Conservation (phyloP, 805 yeast species). For the Barnettozyma populi region DNA sequence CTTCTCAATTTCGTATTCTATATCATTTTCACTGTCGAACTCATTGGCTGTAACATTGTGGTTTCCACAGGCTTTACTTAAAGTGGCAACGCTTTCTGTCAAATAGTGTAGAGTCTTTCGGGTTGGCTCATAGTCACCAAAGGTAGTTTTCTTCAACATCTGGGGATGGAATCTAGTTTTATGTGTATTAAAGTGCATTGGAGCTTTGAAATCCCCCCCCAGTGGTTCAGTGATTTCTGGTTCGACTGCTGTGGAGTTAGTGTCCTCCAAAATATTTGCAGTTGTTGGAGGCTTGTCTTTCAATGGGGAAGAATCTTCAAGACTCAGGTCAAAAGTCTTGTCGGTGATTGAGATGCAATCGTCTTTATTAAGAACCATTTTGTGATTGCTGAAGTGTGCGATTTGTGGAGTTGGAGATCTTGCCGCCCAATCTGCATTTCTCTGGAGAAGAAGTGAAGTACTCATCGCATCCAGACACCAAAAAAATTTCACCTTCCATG, state of each 20-base stretch:
- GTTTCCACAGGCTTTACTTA: conserved; percentile 15
- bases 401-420: neutral
- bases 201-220: neutral
- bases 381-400: neutral
- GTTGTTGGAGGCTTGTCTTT: neutral
- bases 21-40: neutral
- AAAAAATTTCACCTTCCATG: neutral
- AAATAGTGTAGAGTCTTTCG: neutral
- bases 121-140: neutral
- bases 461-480: conserved; percentile 15
- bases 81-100: conserved; percentile 4
- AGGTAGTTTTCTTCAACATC: neutral
- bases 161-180: neutral
- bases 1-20: conserved; percentile 2
- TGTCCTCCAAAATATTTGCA: conserved; percentile 1
- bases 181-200: neutral
- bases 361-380: conserved; percentile 6
- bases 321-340: conserved; percentile 18
- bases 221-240: neutral
- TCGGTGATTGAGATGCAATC: conserved; percentile 19
- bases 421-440: neutral
- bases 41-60: neutral
- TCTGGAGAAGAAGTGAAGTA: neutral
- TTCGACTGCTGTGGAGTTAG: conserved; percentile 12
- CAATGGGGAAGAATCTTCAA: conserved; percentile 13